These are phyloP conservation scores for Arctium minus DNA, from an alignment of 129 eudicot species.

Conservation along the genomic window DNA sequence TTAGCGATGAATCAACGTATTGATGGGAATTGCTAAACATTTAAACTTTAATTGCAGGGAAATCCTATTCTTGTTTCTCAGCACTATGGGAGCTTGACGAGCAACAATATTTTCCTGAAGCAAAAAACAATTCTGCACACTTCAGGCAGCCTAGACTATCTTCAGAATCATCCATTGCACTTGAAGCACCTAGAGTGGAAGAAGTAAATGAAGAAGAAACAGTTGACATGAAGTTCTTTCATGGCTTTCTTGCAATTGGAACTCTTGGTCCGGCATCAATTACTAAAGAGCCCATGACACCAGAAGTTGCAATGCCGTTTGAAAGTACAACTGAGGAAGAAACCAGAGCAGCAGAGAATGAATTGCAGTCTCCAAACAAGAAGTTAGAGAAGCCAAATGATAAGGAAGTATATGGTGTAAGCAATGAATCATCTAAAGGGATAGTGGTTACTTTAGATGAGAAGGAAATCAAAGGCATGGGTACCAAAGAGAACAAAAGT, in stretches of 20 bases:
- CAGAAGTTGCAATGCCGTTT: conserved; percentile 31
- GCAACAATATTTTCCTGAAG: conserved; percentile 27
- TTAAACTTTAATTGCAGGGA: conserved; percentile 36
- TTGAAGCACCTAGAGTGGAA: conserved; percentile 24
- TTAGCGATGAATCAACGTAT: background rate
- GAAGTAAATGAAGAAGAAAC: conserved; percentile 23
- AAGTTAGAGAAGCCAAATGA: conserved; percentile 57
- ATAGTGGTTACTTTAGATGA: conserved; percentile 42
- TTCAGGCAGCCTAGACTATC: conserved; percentile 1
- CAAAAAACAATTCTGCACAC: conserved; percentile 23
- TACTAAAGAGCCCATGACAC: conserved; percentile 54
- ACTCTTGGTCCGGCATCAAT: conserved; percentile 59
- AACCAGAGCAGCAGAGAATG: conserved; percentile 40
- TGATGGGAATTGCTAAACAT: background rate
- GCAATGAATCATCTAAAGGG: conserved; percentile 40
- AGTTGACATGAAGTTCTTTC: conserved; percentile 30
- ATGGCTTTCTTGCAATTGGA: conserved; percentile 76
- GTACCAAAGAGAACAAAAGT: conserved; percentile 25
- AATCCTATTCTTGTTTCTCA: conserved; percentile 30
- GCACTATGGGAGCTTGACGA: conserved; percentile 33
- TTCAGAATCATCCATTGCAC: conserved; percentile 29
- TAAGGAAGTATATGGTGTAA: conserved; percentile 39
- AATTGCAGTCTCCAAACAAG: conserved; percentile 41
- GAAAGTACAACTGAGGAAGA: conserved; percentile 31
- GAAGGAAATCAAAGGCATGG: conserved; percentile 32